phyloP scores from a whole-genome alignment of 2,329 filamentous ascomycete genomes.

The Aurifilum marmelostoma region DNA sequence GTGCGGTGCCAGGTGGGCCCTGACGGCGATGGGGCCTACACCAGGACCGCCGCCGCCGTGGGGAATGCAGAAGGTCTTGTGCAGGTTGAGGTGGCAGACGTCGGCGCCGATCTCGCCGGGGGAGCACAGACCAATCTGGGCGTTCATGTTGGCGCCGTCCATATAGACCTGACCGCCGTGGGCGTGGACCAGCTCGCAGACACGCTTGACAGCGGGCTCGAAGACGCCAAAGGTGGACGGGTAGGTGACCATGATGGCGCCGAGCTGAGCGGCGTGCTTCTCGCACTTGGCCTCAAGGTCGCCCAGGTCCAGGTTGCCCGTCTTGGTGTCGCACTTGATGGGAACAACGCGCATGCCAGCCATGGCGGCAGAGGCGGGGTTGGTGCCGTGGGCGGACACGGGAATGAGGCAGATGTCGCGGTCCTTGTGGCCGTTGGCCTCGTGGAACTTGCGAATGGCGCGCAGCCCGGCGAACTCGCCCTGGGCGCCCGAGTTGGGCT shows the following conservation, averaged over 20 bases:
- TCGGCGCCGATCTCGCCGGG: conserved; percentile 95
- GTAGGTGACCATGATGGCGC: conserved; percentile 96
- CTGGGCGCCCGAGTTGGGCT: conserved; percentile 95
- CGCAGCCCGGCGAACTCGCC: conserved; percentile 92
- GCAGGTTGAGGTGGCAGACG: conserved; percentile 94
- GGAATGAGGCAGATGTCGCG: conserved; percentile 94
- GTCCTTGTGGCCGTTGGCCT: conserved; percentile 67
- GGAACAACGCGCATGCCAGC: conserved; percentile 92
- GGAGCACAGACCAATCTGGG: conserved; percentile 92
- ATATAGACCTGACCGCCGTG: conserved; percentile 96
- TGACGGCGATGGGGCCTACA: conserved; percentile 92
- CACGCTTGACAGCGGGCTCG: conserved; percentile 84
- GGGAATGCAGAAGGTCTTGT: conserved; percentile 99
- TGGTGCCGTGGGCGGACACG: conserved; percentile 93
- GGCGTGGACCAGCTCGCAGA: conserved; percentile 82
- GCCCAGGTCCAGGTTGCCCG: conserved; percentile 84
- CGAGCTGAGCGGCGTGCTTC: conserved; percentile 83
- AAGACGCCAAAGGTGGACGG: conserved; percentile 95
- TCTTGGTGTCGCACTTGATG: conserved; percentile 85
- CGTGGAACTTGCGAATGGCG: conserved; percentile 83
- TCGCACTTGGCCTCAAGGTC: conserved; percentile 88
- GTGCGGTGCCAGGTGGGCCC: conserved; percentile 75
- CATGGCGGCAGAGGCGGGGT: conserved; percentile 94
- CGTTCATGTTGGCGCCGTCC: conserved; percentile 99
- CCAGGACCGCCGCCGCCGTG: conserved; percentile 94